phyloP scores from a whole-genome alignment of 2,329 filamentous ascomycete genomes.

The Claviceps monticola region DNA sequence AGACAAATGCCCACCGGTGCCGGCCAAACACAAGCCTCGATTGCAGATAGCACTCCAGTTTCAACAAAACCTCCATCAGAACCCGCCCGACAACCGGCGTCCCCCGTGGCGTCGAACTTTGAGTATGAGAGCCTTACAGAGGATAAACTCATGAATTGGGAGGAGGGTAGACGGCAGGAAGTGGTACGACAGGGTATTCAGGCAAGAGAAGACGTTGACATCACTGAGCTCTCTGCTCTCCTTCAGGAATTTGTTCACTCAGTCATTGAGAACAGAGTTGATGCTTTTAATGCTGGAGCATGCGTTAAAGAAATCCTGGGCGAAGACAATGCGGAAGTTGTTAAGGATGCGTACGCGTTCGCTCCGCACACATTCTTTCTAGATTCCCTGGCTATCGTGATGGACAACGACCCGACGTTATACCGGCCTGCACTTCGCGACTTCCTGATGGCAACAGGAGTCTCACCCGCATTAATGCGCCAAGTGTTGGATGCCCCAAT shows the following conservation, averaged over 20 bases:
- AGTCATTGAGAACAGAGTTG: constrained; percentile 54
- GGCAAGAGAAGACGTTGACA: constrained; percentile 53
- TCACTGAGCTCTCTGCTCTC: constrained; percentile 52
- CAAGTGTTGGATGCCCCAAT: constrained; percentile 69
- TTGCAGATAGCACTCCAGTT: constrained; percentile 7
- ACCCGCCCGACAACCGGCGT: constrained; percentile 6
- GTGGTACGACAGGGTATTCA: constrained; percentile 52
- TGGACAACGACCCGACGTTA: constrained; percentile 50
- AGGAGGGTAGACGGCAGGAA: constrained; percentile 47
- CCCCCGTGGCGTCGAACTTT: constrained; percentile 35
- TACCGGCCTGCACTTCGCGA: constrained; percentile 42
- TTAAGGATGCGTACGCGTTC: constrained; percentile 36
- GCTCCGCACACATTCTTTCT: constrained; percentile 62
- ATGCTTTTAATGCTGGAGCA: constrained; percentile 53
- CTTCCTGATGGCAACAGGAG: constrained; percentile 57
- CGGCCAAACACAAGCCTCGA: constrained; percentile 1
- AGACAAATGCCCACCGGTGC: constrained; percentile 8
- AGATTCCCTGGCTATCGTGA: constrained; percentile 67
- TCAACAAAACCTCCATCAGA: constrained; percentile 11
- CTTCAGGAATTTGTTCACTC: constrained; percentile 78
- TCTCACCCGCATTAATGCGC: constrained; percentile 61
- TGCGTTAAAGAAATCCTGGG: constrained; percentile 63
- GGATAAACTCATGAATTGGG: constrained; percentile 54
- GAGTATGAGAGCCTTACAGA: constrained; percentile 67
- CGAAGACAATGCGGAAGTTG: constrained; percentile 35